These are phyloP conservation scores for Clitopilus hobsonii DNA, from an alignment of 768 basidiomycete species.

Conservation along the genomic window DNA sequence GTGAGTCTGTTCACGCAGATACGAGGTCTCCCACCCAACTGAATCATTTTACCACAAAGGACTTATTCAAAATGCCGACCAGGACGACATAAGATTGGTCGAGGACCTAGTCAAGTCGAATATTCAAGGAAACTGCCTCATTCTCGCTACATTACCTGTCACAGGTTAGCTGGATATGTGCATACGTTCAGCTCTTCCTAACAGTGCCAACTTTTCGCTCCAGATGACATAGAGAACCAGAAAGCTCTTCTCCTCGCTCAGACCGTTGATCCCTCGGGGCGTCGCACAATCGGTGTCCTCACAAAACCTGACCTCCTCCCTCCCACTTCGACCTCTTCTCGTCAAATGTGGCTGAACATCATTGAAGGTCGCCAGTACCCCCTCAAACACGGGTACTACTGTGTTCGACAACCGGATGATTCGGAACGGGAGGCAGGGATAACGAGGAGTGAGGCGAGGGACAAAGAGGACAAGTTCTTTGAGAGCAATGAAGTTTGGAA, in stretches of 20 bases:
- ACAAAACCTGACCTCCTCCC: slow-evolving; percentile 51
- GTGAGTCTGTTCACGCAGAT: slow-evolving; percentile 10
- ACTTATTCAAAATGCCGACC: slow-evolving; percentile 44
- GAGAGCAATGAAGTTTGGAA: slow-evolving; percentile 29
- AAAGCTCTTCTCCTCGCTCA: slow-evolving; percentile 45
- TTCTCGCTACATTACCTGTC: slow-evolving; percentile 50
- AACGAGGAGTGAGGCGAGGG: slow-evolving; percentile 24
- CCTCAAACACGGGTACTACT: slow-evolving; percentile 37
- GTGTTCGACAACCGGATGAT: slow-evolving; percentile 38
- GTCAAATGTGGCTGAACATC: slow-evolving; percentile 36
- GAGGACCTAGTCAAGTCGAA: slow-evolving; percentile 36
- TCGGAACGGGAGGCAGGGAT: slow-evolving; percentile 25
- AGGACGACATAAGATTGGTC: slow-evolving; percentile 37
- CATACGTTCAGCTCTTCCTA: not conserved
- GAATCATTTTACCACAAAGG: slow-evolving; percentile 24
- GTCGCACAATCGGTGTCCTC: slow-evolving; percentile 55
- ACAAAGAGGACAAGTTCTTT: slow-evolving; percentile 30
- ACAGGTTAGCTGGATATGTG: slow-evolving; percentile 27
- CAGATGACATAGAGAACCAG: slow-evolving; percentile 60
- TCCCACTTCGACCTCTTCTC: slow-evolving; percentile 26
- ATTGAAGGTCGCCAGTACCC: slow-evolving; percentile 32
- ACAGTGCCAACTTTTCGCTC: not conserved
- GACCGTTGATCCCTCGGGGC: slow-evolving; percentile 39
- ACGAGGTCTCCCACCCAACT: not conserved
- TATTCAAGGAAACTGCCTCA: slow-evolving; percentile 34